A percentile compares a stretch with the other conserved stretches of the same genome.
Evolutionary conservation across 306 rosid species (phyloP).

Genomic region (Vicia sativa): DNA sequence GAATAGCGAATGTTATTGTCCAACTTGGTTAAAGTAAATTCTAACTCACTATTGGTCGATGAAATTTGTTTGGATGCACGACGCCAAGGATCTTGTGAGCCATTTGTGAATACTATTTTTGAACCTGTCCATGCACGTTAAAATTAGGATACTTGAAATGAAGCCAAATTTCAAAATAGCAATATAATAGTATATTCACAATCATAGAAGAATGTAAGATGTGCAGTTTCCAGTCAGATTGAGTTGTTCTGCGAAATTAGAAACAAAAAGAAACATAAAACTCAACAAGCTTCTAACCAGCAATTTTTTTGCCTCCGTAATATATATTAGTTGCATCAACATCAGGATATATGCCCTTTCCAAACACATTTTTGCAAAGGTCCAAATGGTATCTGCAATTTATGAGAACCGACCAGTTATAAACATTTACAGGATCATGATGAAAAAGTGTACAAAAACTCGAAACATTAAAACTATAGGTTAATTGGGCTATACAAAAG

Average conservation of each 20-base stretch:
- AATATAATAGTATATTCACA: not conserved
- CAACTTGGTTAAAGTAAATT: constrained; percentile 23
- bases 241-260: not conserved
- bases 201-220: constrained; percentile 16
- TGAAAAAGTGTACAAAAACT: constrained; percentile 9
- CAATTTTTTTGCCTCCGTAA: constrained; percentile 91
- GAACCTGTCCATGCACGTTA: constrained; percentile 63
- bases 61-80: constrained; percentile 86
- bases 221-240: constrained; percentile 11
- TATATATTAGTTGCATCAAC: constrained; percentile 75
- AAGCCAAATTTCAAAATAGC: constrained; percentile 19
- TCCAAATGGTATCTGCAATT: constrained; percentile 84
- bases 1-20: constrained; percentile 2
- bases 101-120: constrained; percentile 81
- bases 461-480: constrained; percentile 1
- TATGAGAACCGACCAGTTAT: constrained; percentile 13
- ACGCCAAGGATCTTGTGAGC: constrained; percentile 99
- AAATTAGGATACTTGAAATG: constrained; percentile 33
- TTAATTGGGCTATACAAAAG: constrained; percentile 15
- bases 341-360: constrained; percentile 83
- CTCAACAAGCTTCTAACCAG: constrained; percentile 52
- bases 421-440: constrained; percentile 28
- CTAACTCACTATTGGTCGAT: constrained; percentile 77
- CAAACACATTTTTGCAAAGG: constrained; percentile 93
- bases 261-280: not conserved